These are phyloP conservation scores for Aspergillus vadensis DNA, from an alignment of 2,329 filamentous ascomycete species.

Conservation along the genomic window DNA sequence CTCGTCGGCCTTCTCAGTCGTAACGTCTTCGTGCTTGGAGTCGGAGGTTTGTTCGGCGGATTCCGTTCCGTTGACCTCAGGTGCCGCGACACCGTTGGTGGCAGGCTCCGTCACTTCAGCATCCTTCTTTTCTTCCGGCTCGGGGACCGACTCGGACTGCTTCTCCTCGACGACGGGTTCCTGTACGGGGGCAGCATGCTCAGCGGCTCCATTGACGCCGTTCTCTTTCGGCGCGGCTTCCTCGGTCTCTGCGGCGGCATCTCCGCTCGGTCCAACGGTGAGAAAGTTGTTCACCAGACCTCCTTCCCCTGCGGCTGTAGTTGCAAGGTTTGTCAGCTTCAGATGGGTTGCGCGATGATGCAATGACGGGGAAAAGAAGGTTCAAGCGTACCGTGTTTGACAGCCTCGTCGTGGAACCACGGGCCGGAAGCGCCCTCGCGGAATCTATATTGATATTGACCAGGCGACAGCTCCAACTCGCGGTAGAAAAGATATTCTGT, in stretches of 20 bases:
- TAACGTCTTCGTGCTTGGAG: constrained; percentile 6
- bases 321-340: constrained; percentile 3
- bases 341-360: not conserved
- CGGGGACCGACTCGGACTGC: constrained; percentile 8
- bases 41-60: constrained; percentile 10
- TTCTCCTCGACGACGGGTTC: constrained; percentile 13
- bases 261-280: constrained; percentile 13
- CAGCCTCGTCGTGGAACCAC: constrained; percentile 32
- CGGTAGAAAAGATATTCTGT: constrained; percentile 26
- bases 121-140: constrained; percentile 12
- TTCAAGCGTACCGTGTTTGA: constrained; percentile 28
- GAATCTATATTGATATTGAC: constrained; percentile 32
- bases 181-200: constrained; percentile 1
- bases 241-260: not conserved
- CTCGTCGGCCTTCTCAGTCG: not conserved
- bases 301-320: constrained; percentile 26
- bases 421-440: constrained; percentile 25
- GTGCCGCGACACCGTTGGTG: constrained; percentile 8
- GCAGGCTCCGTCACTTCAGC: constrained; percentile 7
- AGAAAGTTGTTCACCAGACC: constrained; percentile 27
- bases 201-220: constrained; percentile 2
- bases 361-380: not conserved
- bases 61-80: constrained; percentile 18
- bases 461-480: constrained; percentile 21
- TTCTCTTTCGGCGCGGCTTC: constrained; percentile 13